phyloP scores from a whole-genome alignment of 306 rosid species.

The Rosa rugosa region DNA sequence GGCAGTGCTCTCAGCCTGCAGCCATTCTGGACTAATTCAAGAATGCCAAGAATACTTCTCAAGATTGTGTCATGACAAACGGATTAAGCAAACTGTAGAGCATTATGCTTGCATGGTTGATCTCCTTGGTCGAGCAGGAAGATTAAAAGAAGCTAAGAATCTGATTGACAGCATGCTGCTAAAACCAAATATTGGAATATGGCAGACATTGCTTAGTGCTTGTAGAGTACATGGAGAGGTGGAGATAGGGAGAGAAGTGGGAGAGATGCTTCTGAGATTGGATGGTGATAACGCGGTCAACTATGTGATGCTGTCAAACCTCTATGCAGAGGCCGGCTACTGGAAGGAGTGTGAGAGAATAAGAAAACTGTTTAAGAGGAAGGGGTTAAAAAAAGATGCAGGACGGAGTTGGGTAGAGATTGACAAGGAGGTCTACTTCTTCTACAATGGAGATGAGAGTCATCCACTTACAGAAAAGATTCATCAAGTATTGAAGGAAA shows the following conservation, averaged over 20 bases:
- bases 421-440: conserved; percentile 54
- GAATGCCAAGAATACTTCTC: conserved; percentile 56
- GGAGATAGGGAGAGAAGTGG: conserved; percentile 54
- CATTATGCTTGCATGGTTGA: conserved; percentile 71
- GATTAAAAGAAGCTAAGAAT: conserved; percentile 50
- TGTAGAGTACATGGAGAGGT: conserved; percentile 62
- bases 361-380: conserved; percentile 43
- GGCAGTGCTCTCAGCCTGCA: conserved; percentile 67
- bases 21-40: conserved; percentile 57
- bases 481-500: conserved; percentile 43
- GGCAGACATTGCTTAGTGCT: conserved; percentile 60
- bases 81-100: conserved; percentile 43
- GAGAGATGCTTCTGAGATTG: conserved; percentile 46
- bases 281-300: conserved; percentile 52
- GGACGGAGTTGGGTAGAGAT: conserved; percentile 74
- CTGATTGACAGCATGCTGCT: conserved; percentile 55
- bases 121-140: conserved; percentile 63
- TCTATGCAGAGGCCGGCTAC: conserved; percentile 54
- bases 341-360: conserved; percentile 63
- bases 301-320: conserved; percentile 62
- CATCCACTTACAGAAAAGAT: conserved; percentile 52
- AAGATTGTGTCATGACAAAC: conserved; percentile 32
- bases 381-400: conserved; percentile 58
- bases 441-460: conserved; percentile 49
- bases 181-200: conserved; percentile 57